Evolutionary conservation across 768 basidiomycete species (phyloP).

Genomic region (Tricholoma flavovirens): DNA sequence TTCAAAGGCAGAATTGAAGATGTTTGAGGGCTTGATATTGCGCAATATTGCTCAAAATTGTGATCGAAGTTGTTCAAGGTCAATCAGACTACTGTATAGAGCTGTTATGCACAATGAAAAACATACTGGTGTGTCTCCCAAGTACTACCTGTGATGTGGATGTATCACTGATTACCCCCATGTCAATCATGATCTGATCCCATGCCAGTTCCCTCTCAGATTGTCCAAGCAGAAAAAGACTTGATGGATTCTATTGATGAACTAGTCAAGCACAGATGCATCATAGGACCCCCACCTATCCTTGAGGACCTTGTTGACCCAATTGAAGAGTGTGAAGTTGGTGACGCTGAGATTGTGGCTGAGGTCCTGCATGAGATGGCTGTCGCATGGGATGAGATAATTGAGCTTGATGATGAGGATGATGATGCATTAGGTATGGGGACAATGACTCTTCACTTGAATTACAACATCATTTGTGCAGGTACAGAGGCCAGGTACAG

Average conservation of each 20-base stretch:
- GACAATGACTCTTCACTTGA: neutral
- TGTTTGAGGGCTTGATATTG: no score
- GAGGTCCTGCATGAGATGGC: no score
- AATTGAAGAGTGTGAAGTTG: conserved; percentile 10
- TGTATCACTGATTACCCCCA: neutral
- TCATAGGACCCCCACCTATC: conserved; percentile 7
- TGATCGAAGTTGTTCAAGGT: no score
- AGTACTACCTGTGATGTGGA: no score
- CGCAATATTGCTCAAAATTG: no score
- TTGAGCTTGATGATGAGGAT: neutral
- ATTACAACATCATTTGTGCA: neutral
- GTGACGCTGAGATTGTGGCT: no score
- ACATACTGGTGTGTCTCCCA: no score
- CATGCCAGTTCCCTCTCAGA: neutral
- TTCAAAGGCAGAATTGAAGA: no score
- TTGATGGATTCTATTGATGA: conserved; percentile 9
- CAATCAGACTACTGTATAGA: no score
- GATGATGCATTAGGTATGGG: neutral
- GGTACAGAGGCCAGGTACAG: neutral
- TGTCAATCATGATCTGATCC: neutral
- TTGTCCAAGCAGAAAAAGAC: conserved; percentile 5
- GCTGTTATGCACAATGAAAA: no score
- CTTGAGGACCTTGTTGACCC: neutral
- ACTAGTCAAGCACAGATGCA: conserved; percentile 9
- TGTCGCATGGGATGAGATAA: no score